Conservation (phyloP, 1,139 yeast species). For the Protomyces lactucae-debilis region DNA sequence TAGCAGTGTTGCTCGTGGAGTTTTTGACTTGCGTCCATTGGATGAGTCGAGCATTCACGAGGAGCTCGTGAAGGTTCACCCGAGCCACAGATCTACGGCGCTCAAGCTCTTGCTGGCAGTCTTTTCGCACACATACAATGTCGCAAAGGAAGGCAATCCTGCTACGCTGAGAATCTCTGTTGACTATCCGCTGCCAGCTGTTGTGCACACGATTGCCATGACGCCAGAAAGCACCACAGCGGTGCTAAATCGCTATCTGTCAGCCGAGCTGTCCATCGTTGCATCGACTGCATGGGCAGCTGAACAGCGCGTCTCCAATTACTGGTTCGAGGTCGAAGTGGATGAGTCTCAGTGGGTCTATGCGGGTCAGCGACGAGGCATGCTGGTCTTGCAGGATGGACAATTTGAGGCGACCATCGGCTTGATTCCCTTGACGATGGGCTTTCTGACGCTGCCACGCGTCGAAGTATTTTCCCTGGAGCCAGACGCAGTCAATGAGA, state of each 20-base stretch:
- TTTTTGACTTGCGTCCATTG: neutral
- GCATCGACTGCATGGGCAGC: neutral
- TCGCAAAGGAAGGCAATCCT: neutral
- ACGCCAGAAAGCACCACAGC: neutral
- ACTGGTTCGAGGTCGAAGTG: constrained; percentile 1
- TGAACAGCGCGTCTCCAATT: neutral
- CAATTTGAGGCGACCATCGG: neutral
- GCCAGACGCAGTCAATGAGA: neutral
- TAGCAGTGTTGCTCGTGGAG: neutral
- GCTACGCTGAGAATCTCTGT: neutral
- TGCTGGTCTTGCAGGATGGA: neutral
- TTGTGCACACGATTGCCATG: neutral
- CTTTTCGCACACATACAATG: neutral
- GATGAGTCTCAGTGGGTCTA: constrained; percentile 11
- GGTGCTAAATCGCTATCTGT: neutral
- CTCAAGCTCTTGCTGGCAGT: neutral
- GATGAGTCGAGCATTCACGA: neutral
- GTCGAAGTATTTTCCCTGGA: neutral
- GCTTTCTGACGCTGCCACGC: neutral
- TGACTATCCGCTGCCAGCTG: neutral
- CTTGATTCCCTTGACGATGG: neutral
- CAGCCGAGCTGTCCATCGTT: neutral
- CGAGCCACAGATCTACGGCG: neutral
- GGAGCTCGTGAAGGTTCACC: neutral
- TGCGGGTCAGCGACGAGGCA: constrained; percentile 5